Percentiles rank a stretch among this genome's conserved stretches.
Evolutionary conservation across 2,329 filamentous ascomycete genomes (phyloP).

Genomic region (Sporothrix mexicana): DNA sequence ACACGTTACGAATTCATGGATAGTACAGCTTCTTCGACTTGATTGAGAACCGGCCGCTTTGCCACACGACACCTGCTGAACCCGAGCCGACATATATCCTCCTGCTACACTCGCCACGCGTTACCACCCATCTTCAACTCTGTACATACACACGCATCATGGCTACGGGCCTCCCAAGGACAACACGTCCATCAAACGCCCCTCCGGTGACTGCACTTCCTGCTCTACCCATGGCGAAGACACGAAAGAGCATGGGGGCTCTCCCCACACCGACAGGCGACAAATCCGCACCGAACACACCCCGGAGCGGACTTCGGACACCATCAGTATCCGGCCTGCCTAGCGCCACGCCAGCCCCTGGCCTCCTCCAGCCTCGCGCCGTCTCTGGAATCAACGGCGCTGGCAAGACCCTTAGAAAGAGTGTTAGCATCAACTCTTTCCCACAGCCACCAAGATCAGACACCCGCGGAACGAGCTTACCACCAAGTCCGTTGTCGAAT

Average conservation of each 20-base stretch:
- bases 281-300: constrained; percentile 63
- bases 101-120: background rate
- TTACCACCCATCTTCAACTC: background rate
- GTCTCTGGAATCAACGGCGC: constrained; percentile 61
- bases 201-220: constrained; percentile 76
- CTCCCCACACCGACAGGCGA: constrained; percentile 52
- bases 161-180: constrained; percentile 69
- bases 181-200: constrained; percentile 69
- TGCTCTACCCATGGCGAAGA: constrained; percentile 74
- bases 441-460: constrained; percentile 82
- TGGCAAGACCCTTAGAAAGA: constrained; percentile 78
- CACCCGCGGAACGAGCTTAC: constrained; percentile 64
- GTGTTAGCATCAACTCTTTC: constrained; percentile 92
- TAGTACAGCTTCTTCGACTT: constrained; percentile 31
- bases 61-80: background rate
- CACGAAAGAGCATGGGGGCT: constrained; percentile 67
- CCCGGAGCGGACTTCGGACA: constrained; percentile 43
- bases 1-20: constrained; percentile 34
- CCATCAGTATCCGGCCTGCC: constrained; percentile 35
- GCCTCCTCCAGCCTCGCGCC: constrained; percentile 62
- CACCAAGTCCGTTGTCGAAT: constrained; percentile 63
- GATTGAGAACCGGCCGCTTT: background rate
- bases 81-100: background rate
- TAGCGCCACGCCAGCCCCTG: constrained; percentile 58
- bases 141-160: constrained; percentile 44